These are phyloP conservation scores for Onygenales sp. DNA, from an alignment of 2,329 filamentous ascomycete genomes.

Conservation along the genomic window DNA sequence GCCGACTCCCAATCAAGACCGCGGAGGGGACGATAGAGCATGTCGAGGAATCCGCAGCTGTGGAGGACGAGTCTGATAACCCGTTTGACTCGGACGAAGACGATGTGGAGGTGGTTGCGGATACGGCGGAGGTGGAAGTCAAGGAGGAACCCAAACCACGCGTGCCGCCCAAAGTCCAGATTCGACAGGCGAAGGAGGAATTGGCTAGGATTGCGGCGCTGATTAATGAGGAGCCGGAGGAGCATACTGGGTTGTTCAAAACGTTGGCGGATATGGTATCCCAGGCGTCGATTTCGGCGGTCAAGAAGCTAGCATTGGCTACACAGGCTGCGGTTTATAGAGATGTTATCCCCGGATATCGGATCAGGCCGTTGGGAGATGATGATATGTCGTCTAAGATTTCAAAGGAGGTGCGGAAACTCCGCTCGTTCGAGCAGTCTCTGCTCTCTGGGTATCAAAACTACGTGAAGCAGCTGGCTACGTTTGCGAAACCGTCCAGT, in stretches of 20 bases:
- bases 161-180: slow-evolving; percentile 67
- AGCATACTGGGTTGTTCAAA: slow-evolving; percentile 72
- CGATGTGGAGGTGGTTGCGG: slow-evolving; percentile 41
- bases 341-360: slow-evolving; percentile 91
- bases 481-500: slow-evolving; percentile 52
- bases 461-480: slow-evolving; percentile 68
- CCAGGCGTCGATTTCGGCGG: slow-evolving; percentile 53
- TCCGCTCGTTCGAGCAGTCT: slow-evolving; percentile 79
- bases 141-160: slow-evolving; percentile 47
- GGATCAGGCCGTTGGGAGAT: slow-evolving; percentile 74
- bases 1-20: slow-evolving; percentile 77
- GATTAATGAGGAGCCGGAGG: slow-evolving; percentile 88
- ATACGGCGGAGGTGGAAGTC: slow-evolving; percentile 40
- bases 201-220: slow-evolving; percentile 70
- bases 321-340: slow-evolving; percentile 88
- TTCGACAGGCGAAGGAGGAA: slow-evolving; percentile 83
- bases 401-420: slow-evolving; percentile 79
- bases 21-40: slow-evolving; percentile 63
- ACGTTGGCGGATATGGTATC: slow-evolving; percentile 66
- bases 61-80: slow-evolving; percentile 50
- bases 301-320: slow-evolving; percentile 77
- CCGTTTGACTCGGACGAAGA: slow-evolving; percentile 54
- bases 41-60: slow-evolving; percentile 36
- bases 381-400: slow-evolving; percentile 68
- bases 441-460: slow-evolving; percentile 75